Evolutionary conservation across 2,329 filamentous ascomycete genomes (phyloP), one percentile per base, ranked within the genome.

Genomic region (Pestalotiopsis sp.): DNA sequence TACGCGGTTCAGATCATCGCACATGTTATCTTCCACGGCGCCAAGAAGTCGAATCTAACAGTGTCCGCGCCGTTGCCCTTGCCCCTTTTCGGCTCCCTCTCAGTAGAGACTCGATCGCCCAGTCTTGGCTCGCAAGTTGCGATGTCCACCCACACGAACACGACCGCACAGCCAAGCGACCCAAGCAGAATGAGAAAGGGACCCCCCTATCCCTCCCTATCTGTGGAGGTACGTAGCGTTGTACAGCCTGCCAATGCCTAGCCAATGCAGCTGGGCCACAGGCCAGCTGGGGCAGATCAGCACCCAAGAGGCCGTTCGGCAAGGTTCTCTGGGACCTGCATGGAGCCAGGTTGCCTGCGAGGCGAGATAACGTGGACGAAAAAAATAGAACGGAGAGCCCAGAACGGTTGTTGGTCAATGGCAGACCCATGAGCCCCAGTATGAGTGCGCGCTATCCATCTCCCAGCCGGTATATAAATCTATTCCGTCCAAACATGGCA

Each of bases 401-500:
- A 44, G 65, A 38, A 52, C 44, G 44, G 44, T 52, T 52, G 44
- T 52, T 66, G 64, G 30, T 30, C 30, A 35, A 35, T 35, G 30
- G 30, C 30, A 35, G 57, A 17, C 56, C 64, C 11, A 35, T 30
- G 30, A 30, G 64, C 52, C 71, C 69, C 70, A 69, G 70, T 58
- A 30, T 56, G 7, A 22, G 30, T 35, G 58, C 22, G 44, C 64
- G 20, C 39, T 26, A 48, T 48, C 60, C 38, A 52, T 55, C 64
- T 56, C 67, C 68, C 58, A 70, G 71, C 72, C 71, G 76, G 80
- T 86, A 86, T 86, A 86, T 85, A 86, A 84, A 75, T 74, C 70
- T 58, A 72, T 69, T 78, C 76, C 72, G 73, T 78, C 77, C 78
- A 77, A 76, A 80, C 78, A 79, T 76, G 74, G 70, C 72, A 77